phyloP scores from a whole-genome alignment of 1,284 basidiomycete species.

The Filobasidium uniguttulatum region DNA sequence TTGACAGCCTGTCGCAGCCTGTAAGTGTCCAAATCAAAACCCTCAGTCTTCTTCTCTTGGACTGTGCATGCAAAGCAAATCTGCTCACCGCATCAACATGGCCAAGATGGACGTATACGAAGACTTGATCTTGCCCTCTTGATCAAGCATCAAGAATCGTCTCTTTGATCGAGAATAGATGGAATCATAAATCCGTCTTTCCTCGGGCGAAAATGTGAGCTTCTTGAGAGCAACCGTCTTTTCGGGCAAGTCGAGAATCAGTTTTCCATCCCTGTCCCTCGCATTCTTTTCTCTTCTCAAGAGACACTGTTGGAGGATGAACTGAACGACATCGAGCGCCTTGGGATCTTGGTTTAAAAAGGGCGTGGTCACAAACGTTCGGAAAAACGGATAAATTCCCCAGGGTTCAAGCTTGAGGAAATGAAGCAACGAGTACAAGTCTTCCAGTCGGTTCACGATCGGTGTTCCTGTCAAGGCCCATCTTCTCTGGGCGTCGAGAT shows the following conservation, averaged over 20 bases:
- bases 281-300: constrained; percentile 90
- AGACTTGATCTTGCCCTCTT: constrained; percentile 60
- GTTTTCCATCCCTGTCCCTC: constrained; percentile 73
- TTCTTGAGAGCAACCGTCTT: constrained; percentile 64
- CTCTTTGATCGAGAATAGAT: constrained; percentile 34
- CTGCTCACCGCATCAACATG: constrained; percentile 69
- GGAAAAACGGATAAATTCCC: constrained; percentile 77
- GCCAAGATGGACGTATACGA: constrained; percentile 83
- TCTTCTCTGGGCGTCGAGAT: constrained; percentile 59
- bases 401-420: constrained; percentile 84
- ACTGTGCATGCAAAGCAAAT: not conserved
- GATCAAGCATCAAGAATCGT: constrained; percentile 57
- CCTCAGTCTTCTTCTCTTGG: no score
- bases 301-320: constrained; percentile 75
- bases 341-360: constrained; percentile 77
- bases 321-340: constrained; percentile 82
- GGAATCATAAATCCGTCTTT: constrained; percentile 60
- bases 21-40: constrained; percentile 7
- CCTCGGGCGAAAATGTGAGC: constrained; percentile 59
- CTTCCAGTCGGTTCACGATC: constrained; percentile 88
- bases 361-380: constrained; percentile 75
- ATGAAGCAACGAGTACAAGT: constrained; percentile 79
- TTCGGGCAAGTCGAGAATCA: constrained; percentile 74
- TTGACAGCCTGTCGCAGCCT: constrained; percentile 74
- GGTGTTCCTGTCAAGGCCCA: constrained; percentile 93